A percentile compares a stretch with the other conserved stretches of the same genome.
phyloP scores from a whole-genome alignment of 1,139 yeast species.

The Saccharomycopsis crataegensis region DNA sequence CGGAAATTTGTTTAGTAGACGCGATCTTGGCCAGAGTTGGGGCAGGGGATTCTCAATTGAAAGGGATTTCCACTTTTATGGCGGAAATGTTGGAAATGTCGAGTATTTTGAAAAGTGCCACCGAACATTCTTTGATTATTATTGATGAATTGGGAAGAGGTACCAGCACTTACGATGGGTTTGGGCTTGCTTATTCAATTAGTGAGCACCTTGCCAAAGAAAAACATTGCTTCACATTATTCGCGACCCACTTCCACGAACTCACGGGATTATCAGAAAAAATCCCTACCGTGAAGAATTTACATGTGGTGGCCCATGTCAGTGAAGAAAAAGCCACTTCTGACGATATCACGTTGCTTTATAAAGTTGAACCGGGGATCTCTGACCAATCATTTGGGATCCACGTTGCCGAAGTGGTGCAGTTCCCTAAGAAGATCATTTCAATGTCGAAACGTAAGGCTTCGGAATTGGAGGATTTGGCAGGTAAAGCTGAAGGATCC shows the following conservation, averaged over 20 bases:
- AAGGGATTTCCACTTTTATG: constrained; percentile 96
- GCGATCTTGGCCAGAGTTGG: constrained; percentile 96
- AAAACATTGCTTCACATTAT: constrained; percentile 71
- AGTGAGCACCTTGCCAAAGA: constrained; percentile 73
- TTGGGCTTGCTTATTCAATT: constrained; percentile 96
- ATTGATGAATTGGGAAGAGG: constrained; percentile 97
- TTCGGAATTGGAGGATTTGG: constrained; percentile 68
- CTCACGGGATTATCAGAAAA: constrained; percentile 68
- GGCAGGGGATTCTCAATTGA: constrained; percentile 94
- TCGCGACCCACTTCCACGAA: constrained; percentile 98
- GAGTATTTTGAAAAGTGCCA: constrained; percentile 80
- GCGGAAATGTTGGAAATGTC: constrained; percentile 97
- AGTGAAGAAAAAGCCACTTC: constrained; percentile 26
- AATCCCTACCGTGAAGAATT: constrained; percentile 58
- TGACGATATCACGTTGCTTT: constrained; percentile 78
- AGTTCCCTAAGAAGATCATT: constrained; percentile 82
- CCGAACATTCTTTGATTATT: constrained; percentile 74
- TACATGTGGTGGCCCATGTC: constrained; percentile 92
- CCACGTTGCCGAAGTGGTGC: constrained; percentile 93
- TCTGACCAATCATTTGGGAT: constrained; percentile 95
- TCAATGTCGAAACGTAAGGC: constrained; percentile 95
- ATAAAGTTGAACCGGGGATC: constrained; percentile 87
- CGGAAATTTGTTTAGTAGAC: constrained; percentile 79
- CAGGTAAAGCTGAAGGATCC: constrained; percentile 35
- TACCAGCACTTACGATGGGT: constrained; percentile 94